Conservation (phyloP, 1,284 basidiomycete species). For the Sporisorium sorghi region DNA sequence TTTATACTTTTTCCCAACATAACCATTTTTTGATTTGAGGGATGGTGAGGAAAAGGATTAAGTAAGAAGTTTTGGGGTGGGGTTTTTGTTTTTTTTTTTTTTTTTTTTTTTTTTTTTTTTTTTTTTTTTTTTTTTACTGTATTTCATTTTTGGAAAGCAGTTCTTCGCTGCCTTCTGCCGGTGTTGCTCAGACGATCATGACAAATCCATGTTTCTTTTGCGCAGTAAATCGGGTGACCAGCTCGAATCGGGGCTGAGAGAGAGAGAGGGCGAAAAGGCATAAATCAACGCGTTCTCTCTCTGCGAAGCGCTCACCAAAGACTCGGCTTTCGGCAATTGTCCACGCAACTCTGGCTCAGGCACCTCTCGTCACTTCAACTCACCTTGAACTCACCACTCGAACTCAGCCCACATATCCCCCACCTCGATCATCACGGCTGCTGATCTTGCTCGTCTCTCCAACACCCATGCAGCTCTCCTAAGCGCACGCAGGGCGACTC, state of each 20-base stretch:
- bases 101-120: too few relatives aligned
- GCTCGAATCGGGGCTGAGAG: conserved; percentile 2
- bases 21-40: too few relatives aligned
- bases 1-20: too few relatives aligned
- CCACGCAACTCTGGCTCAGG: neutral
- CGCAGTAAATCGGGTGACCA: neutral
- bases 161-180: conserved; percentile 2
- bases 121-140: too few relatives aligned
- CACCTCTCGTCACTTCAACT: neutral
- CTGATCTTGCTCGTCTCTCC: neutral
- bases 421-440: neutral
- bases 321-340: conserved; percentile 7
- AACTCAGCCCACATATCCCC: neutral
- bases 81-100: too few relatives aligned
- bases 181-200: conserved; percentile 37
- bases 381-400: neutral
- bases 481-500: conserved; percentile 3
- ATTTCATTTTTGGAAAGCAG: neutral
- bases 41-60: too few relatives aligned
- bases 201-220: conserved; percentile 16
- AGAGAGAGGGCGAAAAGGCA: neutral
- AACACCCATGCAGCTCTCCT: conserved; percentile 11
- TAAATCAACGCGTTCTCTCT: conserved; percentile 5
- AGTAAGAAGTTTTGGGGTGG: too few relatives aligned
- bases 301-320: neutral